Conservation (phyloP, 2,329 filamentous ascomycete genomes). For the Exophiala sp. region DNA sequence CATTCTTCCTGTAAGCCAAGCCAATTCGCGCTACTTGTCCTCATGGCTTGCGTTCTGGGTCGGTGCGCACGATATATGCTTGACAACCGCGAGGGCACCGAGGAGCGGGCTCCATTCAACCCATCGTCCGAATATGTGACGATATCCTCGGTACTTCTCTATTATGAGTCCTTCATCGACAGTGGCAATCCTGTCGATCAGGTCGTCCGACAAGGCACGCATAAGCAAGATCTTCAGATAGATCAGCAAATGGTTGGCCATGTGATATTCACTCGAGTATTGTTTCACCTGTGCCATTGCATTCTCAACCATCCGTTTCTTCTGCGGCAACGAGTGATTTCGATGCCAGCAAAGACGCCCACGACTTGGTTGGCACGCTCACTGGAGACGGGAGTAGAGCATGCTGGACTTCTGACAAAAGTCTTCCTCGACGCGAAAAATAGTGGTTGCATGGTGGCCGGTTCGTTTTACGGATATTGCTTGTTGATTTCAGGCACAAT, state of each 20-base stretch:
- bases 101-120: not conserved
- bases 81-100: not conserved
- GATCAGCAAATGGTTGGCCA: constrained; percentile 30
- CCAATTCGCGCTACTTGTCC: not conserved
- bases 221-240: constrained; percentile 5
- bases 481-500: not conserved
- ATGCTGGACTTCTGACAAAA: not conserved
- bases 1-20: constrained; percentile 7
- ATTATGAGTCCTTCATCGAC: constrained; percentile 6
- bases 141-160: constrained; percentile 8
- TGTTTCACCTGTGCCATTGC: constrained; percentile 37
- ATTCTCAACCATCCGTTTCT: constrained; percentile 38
- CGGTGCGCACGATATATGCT: constrained; percentile 15
- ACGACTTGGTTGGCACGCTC: constrained; percentile 8
- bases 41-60: constrained; percentile 15
- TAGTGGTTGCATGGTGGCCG: not conserved
- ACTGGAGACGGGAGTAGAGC: not conserved
- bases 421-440: not conserved
- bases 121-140: constrained; percentile 10
- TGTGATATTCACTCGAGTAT: constrained; percentile 32
- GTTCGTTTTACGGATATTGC: not conserved
- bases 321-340: constrained; percentile 29
- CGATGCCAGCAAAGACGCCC: constrained; percentile 30
- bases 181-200: not conserved
- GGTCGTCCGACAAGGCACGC: not conserved